These are phyloP conservation scores for Alternaria sp. DNA, from an alignment of 2,329 filamentous ascomycete genomes.

Conservation along the genomic window DNA sequence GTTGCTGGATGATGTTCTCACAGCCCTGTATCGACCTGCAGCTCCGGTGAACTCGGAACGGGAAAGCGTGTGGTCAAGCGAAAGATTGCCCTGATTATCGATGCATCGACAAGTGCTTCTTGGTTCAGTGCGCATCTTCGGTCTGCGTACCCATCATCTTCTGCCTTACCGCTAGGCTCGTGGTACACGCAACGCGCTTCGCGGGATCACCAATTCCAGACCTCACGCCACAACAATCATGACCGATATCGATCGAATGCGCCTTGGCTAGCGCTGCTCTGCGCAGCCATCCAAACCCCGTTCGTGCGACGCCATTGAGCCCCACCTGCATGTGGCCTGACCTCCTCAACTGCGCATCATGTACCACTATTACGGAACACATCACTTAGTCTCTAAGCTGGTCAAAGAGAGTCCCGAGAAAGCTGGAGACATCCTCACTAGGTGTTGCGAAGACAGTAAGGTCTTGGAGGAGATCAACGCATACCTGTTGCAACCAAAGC, in stretches of 20 bases:
- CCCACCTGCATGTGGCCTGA: background rate
- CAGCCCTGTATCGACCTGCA: background rate
- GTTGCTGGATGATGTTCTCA: background rate
- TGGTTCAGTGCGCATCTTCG: background rate
- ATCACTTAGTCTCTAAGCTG: no score
- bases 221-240: background rate
- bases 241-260: background rate
- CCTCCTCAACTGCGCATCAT: background rate
- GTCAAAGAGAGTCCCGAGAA: background rate
- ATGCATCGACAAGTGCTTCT: background rate
- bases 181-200: background rate
- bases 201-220: background rate
- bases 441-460: no score
- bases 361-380: no score
- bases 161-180: background rate
- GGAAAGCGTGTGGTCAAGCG: background rate
- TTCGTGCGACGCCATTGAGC: background rate
- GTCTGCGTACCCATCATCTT: background rate
- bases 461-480: no score
- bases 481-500: no score
- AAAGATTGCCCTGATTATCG: background rate
- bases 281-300: background rate
- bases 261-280: background rate
- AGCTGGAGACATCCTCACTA: background rate
- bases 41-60: background rate